phyloP scores from a whole-genome alignment of 192 early-diverging fungal genomes.

The Lunasporangiospora selenospora region DNA sequence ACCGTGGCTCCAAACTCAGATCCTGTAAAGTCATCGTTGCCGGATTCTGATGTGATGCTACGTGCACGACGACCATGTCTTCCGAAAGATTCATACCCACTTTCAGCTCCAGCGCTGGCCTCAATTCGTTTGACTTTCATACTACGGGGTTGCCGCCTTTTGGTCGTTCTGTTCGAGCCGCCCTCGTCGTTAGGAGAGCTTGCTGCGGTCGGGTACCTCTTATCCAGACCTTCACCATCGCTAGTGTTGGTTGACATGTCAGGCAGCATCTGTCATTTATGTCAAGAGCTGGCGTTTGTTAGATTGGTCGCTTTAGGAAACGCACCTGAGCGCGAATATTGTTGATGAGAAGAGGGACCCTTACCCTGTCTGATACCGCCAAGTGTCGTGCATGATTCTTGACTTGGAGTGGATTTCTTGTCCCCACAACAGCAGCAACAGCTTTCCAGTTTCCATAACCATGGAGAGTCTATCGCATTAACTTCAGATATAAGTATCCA shows the following conservation, averaged over 20 bases:
- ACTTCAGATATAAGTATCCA: too few relatives aligned
- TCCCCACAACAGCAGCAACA: slow-evolving; percentile 56
- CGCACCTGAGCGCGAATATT: too few relatives aligned
- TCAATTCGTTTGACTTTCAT: slow-evolving; percentile 38
- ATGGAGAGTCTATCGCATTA: slow-evolving; percentile 49
- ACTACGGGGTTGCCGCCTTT: slow-evolving; percentile 20
- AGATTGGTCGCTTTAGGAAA: too few relatives aligned
- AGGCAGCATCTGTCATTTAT: slow-evolving; percentile 15
- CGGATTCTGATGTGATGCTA: slow-evolving; percentile 40
- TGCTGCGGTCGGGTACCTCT: slow-evolving; percentile 22
- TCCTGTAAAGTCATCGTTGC: slow-evolving; percentile 43
- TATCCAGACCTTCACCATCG: slow-evolving; percentile 44
- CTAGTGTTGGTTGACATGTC: slow-evolving; percentile 43
- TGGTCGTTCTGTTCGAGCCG: neutral
- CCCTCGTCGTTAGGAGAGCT: slow-evolving; percentile 32
- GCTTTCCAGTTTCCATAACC: slow-evolving; percentile 66
- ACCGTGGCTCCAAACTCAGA: slow-evolving; percentile 47
- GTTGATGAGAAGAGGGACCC: neutral
- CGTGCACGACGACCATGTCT: slow-evolving; percentile 29
- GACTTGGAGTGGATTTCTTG: slow-evolving; percentile 64
- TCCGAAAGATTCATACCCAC: slow-evolving; percentile 18
- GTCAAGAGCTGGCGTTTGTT: too few relatives aligned
- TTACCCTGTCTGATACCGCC: slow-evolving; percentile 50
- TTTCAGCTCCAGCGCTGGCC: slow-evolving; percentile 14
- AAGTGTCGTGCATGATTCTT: slow-evolving; percentile 70